Evolutionary conservation across 1,139 yeast species (phyloP), one percentile per base, ranked within the genome.

Genomic region (Zygosaccharomyces sapae): DNA sequence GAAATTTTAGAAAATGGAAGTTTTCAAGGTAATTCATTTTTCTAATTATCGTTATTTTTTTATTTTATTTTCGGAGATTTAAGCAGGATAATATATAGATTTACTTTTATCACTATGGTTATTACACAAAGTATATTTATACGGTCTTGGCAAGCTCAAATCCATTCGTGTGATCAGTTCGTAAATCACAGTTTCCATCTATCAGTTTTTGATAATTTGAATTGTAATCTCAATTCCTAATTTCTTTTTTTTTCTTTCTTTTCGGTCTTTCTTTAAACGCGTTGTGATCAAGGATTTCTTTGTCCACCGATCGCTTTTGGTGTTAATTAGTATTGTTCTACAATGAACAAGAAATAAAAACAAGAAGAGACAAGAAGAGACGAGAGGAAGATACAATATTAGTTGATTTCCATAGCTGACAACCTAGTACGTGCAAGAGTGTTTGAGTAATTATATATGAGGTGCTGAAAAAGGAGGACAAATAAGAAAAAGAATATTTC

Each of bases 71-170:
- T 16, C 20, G 10, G n/a, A 34, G 12, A 16, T 19, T n/a, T n/a
- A n/a, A 25, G 19, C 18, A 24, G 40, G 31, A 22, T 24, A 24
- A 12, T 37, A 24, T 37, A 37, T 37, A 37, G 40, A 37, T 24
- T 37, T 37, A 24, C 31, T 37, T 37, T 37, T 37, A 27, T 27
- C 31, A 10, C n/a, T 6, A 27, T 10, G 9, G n/a, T 10, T 9
- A 27, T 27, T 9, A 27, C n/a, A 10, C n/a, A 2, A 10, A 10
- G 5, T 10, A 7, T 10, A 10, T 6, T 8, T 27, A 10, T 10
- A 27, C 5, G 31, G 12, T 27, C 31, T 27, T 16, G 16, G 16
- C 16, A 16, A 16, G 16, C 16, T 16, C 16, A 16, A 16, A 16
- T 16, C 16, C 16, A 16, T 16, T 16, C 16, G 2, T 16, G 16